phyloP scores from a whole-genome alignment of 1,139 yeast species.

The Kurtzmaniella natalensis region DNA sequence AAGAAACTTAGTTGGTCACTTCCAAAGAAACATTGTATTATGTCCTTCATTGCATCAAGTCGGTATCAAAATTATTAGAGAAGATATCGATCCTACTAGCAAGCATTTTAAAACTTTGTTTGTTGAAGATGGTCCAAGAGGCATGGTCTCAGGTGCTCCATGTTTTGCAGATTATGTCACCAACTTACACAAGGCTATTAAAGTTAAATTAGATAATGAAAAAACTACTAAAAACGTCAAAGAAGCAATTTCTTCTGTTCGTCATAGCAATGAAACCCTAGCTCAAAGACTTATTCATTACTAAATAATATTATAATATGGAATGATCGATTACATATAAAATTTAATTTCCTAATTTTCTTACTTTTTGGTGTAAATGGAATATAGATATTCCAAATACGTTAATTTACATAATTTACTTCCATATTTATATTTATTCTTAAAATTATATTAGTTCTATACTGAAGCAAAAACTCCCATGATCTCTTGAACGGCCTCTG shows the following conservation, averaged over 20 bases:
- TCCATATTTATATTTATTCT: conserved; percentile 2
- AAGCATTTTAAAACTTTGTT: conserved; percentile 54
- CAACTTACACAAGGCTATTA: conserved; percentile 57
- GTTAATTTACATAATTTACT: too few species aligned
- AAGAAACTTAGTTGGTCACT: conserved; percentile 51
- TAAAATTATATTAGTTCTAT: background rate
- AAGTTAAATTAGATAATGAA: conserved; percentile 48
- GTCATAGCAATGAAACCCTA: conserved; percentile 10
- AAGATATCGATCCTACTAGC: conserved; percentile 61
- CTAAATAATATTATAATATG: too few species aligned
- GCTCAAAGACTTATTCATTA: conserved; percentile 8
- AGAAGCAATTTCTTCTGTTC: conserved; percentile 27
- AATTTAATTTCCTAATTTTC: conserved; percentile 15
- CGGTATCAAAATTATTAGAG: conserved; percentile 60
- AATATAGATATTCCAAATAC: too few species aligned
- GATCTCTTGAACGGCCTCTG: background rate
- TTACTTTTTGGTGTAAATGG: too few species aligned
- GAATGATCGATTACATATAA: conserved; percentile 18
- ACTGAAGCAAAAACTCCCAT: background rate
- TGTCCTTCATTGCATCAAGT: conserved; percentile 25
- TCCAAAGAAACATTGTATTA: conserved; percentile 41
- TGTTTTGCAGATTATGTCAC: conserved; percentile 59
- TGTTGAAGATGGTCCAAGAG: conserved; percentile 60
- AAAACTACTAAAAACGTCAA: conserved; percentile 30
- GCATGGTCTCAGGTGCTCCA: conserved; percentile 37